Conservation (phyloP, 225 moss, liverwort and hornwort species). For the Marchantia paleacea region DNA sequence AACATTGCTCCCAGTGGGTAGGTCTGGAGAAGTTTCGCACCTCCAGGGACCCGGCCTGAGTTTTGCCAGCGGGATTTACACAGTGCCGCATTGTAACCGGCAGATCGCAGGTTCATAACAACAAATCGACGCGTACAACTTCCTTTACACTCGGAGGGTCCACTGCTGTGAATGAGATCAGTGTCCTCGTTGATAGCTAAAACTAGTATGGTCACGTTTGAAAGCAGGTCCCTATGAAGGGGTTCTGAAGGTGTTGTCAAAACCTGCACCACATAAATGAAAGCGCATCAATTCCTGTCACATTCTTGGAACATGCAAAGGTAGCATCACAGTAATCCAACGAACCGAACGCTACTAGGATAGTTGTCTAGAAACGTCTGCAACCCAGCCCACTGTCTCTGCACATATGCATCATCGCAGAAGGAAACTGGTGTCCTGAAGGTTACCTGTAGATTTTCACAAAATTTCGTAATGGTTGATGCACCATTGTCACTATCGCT, state of each 20-base stretch:
- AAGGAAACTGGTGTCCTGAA: neutral
- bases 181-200: constrained; percentile 55
- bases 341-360: neutral
- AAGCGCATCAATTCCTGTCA: neutral
- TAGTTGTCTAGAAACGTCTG: too few species aligned
- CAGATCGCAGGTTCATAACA: constrained; percentile 47
- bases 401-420: too few species aligned
- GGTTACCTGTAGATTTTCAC: constrained; percentile 58
- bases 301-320: neutral
- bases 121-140: constrained; percentile 71
- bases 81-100: constrained; percentile 62
- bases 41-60: constrained; percentile 55
- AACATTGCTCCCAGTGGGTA: neutral
- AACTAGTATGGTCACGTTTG: constrained; percentile 50
- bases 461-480: constrained; percentile 43
- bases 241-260: constrained; percentile 58
- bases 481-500: constrained; percentile 55
- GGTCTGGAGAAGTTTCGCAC: constrained; percentile 29
- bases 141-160: constrained; percentile 58
- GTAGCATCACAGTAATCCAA: neutral
- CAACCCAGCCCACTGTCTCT: neutral
- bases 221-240: constrained; percentile 58
- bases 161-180: constrained; percentile 53
- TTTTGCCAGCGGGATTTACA: constrained; percentile 69
- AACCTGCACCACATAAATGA: constrained; percentile 36